Conservation (phyloP, 2,329 filamentous ascomycete species). For the Claviceps quebecensis region DNA sequence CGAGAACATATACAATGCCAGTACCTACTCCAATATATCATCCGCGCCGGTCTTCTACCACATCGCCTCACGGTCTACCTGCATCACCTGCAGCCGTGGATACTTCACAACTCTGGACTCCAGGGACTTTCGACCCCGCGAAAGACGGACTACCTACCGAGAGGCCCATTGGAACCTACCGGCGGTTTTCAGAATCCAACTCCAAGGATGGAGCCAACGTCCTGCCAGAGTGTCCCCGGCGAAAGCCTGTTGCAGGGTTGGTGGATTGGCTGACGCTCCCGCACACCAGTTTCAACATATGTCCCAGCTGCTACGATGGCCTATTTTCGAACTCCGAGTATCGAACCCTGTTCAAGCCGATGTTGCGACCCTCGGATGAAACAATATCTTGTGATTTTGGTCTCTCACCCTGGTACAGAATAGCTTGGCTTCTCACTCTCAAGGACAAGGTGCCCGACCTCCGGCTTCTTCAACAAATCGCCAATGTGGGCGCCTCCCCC, state of each 20-base stretch:
- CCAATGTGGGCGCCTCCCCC: constrained; percentile 38
- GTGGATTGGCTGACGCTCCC: constrained; percentile 73
- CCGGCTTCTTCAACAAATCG: constrained; percentile 54
- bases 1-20: constrained; percentile 13
- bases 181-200: constrained; percentile 36
- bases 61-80: not conserved
- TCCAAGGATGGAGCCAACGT: constrained; percentile 13
- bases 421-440: constrained; percentile 69
- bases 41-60: not conserved
- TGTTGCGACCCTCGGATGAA: constrained; percentile 41
- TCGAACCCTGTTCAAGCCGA: constrained; percentile 45
- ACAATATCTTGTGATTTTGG: constrained; percentile 67
- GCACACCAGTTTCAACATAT: constrained; percentile 63
- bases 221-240: constrained; percentile 58
- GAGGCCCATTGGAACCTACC: constrained; percentile 31
- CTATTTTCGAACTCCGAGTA: constrained; percentile 58
- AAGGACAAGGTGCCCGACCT: constrained; percentile 55
- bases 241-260: constrained; percentile 44
- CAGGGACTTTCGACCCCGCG: constrained; percentile 29
- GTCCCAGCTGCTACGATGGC: constrained; percentile 61
- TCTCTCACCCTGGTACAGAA: constrained; percentile 61
- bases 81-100: constrained; percentile 3
- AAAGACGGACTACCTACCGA: constrained; percentile 21
- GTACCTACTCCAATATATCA: constrained; percentile 1
- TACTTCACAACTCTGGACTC: constrained; percentile 28